Evolutionary conservation across 1,284 basidiomycete genomes (phyloP).

Genomic region (Cystobasidium sp.): DNA sequence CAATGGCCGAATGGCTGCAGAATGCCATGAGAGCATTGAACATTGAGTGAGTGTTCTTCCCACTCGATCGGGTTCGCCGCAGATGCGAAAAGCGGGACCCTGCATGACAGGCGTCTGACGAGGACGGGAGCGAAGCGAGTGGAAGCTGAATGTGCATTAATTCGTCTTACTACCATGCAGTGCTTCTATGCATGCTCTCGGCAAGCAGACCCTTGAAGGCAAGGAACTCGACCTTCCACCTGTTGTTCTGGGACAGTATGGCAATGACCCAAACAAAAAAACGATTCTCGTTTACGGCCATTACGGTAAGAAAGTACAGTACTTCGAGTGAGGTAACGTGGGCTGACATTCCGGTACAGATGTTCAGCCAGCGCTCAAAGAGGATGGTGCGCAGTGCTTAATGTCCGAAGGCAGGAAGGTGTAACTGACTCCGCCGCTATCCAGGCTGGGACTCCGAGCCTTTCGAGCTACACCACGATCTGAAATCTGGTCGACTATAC

Average conservation of each 20-base stretch:
- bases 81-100: not conserved
- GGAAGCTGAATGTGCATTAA: not conserved
- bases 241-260: constrained; percentile 72
- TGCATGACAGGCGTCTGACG: not conserved
- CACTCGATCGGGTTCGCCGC: constrained; percentile 14
- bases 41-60: constrained; percentile 60
- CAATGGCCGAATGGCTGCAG: constrained; percentile 81
- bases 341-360: constrained; percentile 53
- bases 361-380: constrained; percentile 58
- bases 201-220: constrained; percentile 81
- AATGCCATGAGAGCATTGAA: constrained; percentile 73
- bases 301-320: constrained; percentile 3
- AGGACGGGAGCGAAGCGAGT: not conserved
- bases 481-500: constrained; percentile 72
- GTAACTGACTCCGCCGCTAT: too few relatives aligned
- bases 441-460: constrained; percentile 86
- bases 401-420: too few relatives aligned
- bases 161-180: not conserved
- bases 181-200: constrained; percentile 65
- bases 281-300: constrained; percentile 63
- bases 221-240: constrained; percentile 78
- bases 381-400: too few relatives aligned
- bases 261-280: constrained; percentile 58
- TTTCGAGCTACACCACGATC: constrained; percentile 75
- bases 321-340: not conserved